phyloP scores from a whole-genome alignment of 768 basidiomycete genomes.

The Boletus patriciae region DNA sequence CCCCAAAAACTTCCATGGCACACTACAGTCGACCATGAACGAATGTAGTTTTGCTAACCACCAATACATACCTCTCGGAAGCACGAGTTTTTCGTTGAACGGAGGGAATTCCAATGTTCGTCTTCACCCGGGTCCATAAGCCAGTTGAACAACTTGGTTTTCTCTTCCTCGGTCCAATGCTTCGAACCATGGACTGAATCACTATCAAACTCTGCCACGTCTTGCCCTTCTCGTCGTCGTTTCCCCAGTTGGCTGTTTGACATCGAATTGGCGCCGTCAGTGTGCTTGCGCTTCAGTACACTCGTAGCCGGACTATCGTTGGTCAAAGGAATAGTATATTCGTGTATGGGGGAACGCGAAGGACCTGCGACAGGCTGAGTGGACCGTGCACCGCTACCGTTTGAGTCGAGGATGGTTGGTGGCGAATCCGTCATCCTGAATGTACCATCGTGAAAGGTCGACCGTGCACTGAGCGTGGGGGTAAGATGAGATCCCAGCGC shows the following conservation, averaged over 20 bases:
- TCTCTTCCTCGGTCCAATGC: slow-evolving; percentile 86
- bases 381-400: slow-evolving; percentile 22
- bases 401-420: slow-evolving; percentile 32
- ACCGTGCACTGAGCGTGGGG: slow-evolving; percentile 36
- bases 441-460: slow-evolving; percentile 31
- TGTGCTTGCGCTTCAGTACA: slow-evolving; percentile 47
- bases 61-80: slow-evolving; percentile 60
- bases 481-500: slow-evolving; percentile 56
- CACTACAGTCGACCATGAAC: slow-evolving; percentile 46
- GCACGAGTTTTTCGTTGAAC: slow-evolving; percentile 80
- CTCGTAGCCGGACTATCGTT: slow-evolving; percentile 25
- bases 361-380: slow-evolving; percentile 30
- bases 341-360: slow-evolving; percentile 35
- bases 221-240: slow-evolving; percentile 33
- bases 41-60: background rate
- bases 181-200: slow-evolving; percentile 63
- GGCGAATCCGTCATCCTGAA: slow-evolving; percentile 35
- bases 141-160: slow-evolving; percentile 75
- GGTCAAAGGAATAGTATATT: slow-evolving; percentile 32
- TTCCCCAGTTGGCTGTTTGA: slow-evolving; percentile 29
- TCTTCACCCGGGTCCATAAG: slow-evolving; percentile 70
- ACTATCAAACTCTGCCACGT: slow-evolving; percentile 28
- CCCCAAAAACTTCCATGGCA: slow-evolving; percentile 65
- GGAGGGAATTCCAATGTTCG: slow-evolving; percentile 75
- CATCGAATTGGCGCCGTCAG: slow-evolving; percentile 32